Base-by-base conservation (phyloP, 2,329 filamentous ascomycete genomes). In the Calcarisporium arbuscula region DNA sequence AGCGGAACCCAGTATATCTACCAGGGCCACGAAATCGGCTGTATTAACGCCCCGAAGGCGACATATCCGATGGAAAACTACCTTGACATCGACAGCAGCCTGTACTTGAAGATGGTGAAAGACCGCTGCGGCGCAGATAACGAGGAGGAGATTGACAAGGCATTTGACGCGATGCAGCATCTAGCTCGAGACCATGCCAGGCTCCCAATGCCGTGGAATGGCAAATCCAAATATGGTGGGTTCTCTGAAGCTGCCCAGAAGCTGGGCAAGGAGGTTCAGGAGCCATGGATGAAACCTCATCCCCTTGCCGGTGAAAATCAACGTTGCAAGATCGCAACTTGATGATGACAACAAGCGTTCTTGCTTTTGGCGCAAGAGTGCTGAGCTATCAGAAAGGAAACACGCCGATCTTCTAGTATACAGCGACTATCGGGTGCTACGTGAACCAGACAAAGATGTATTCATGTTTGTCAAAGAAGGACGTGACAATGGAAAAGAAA, bases 1-100 rank as follows among this genome's bases (percentile, higher is more conserved):
- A 56, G 67, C 6, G 79, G 79, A 5, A 82, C 79, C 0, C 65
- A 79, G 1, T 83, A 77, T 50, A 60, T 83, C 2, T 82, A 81
- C 48, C 78, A 83, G 47, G 79, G 79, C 8, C 77, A 83, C 47
- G 80, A 83, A 45, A 65, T 83, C 7, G 80, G 77, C 1, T 74
- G 77, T 54, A 62, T 74, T 10, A 82, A 83, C 44, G 67, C 75
- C 2, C 76, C 79, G 0, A 59, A 58, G 9, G 58, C 64, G 1
- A 77, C 75, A 65, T 67, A 67, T n/a, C 73, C 82, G 6, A 52
- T 72, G 0, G 72, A 81, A 36, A 77, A 67, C 32, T 66, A 67
- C 34, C 52, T 66, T 8, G 61, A 70, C 31, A 61, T 70, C 3
- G 57, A 67, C 29, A 75, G 72, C 44, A 67, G 67, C 29, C 70